Conservation (phyloP, 805 yeast genomes). For the Suhomyces pyralidae region DNA sequence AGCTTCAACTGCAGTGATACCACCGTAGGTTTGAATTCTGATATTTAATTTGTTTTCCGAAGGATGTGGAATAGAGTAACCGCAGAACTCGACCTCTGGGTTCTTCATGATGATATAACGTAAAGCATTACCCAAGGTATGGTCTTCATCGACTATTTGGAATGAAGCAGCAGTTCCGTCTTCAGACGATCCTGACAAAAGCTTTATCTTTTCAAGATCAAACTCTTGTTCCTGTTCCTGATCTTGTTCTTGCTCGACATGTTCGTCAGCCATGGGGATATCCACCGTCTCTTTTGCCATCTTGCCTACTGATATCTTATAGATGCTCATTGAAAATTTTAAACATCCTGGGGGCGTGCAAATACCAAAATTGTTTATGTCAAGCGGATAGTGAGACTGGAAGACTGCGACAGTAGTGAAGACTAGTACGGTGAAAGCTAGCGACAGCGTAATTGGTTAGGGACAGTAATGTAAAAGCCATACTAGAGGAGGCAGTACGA, state of each 20-base stretch:
- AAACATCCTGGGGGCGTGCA: conserved; percentile 5
- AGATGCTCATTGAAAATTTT: conserved; percentile 7
- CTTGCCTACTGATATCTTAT: background rate
- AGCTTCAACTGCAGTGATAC: conserved; percentile 85
- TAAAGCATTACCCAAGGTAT: conserved; percentile 90
- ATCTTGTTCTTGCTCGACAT: conserved; percentile 17
- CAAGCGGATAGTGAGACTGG: background rate
- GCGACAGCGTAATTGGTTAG: background rate
- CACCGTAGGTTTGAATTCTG: conserved; percentile 90
- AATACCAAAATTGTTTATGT: background rate
- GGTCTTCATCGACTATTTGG: conserved; percentile 91
- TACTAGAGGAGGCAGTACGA: background rate
- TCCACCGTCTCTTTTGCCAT: conserved; percentile 24
- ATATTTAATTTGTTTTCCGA: conserved; percentile 86
- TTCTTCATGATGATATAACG: conserved; percentile 95
- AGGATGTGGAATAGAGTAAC: conserved; percentile 98
- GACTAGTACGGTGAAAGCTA: background rate
- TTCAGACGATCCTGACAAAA: conserved; percentile 83
- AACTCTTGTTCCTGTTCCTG: conserved; percentile 45
- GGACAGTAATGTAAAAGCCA: background rate
- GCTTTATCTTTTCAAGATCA: conserved; percentile 56
- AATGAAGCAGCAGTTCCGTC: conserved; percentile 95
- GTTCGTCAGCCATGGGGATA: conserved; percentile 17
- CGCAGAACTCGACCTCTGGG: conserved; percentile 97
- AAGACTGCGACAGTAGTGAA: background rate